Evolutionary conservation across 192 early-diverging fungal species (phyloP), one percentile per base, ranked within the genome.

Genomic region (Backusella psychrophila): DNA sequence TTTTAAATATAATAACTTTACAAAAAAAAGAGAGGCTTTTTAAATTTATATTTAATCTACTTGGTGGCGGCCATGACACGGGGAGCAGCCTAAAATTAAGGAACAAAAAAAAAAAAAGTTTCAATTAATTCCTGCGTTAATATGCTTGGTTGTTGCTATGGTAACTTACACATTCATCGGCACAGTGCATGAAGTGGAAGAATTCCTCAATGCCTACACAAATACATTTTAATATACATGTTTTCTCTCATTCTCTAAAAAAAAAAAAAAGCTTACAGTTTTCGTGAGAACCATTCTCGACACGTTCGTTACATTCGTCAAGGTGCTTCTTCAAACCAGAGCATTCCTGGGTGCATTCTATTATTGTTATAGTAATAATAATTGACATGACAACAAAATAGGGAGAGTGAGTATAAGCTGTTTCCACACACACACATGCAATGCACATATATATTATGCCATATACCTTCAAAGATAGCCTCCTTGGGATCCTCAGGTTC

Each of bases 131-230:
- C 23, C 56, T 59, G 56, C n/a, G 56, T 59, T 11, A 4, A 26
- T 19, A 36, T 1, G 17, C 19, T 59, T 31, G 34, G 8, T 42
- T 71, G 44, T 71, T 29, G 35, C 17, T 56, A 74, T 66, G 8
- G 14, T 9, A 46, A 93, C 91, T 90, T 92, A 93, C 92, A 82
- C 93, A 94, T 67, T 89, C 77, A 82, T 93, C 91, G 63, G 91
- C 92, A 80, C 91, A 93, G 86, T 94, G 91, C 86, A 93, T 82
- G 77, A 94, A 90, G 87, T 93, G 93, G 77, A 93, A 90, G 72
- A 94, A 80, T 85, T 94, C 93, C 77, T 94, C 93, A 72, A 86
- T 86, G 74, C 85, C 85, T 86, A 69, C 29, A 46, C 36, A 69
- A 15, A 42, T 75, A 56, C 21, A 73, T 59, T 9, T 74, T 46